Base-by-base conservation (phyloP, 1,139 yeast species). In the Blastobotrys malaysiensis region DNA sequence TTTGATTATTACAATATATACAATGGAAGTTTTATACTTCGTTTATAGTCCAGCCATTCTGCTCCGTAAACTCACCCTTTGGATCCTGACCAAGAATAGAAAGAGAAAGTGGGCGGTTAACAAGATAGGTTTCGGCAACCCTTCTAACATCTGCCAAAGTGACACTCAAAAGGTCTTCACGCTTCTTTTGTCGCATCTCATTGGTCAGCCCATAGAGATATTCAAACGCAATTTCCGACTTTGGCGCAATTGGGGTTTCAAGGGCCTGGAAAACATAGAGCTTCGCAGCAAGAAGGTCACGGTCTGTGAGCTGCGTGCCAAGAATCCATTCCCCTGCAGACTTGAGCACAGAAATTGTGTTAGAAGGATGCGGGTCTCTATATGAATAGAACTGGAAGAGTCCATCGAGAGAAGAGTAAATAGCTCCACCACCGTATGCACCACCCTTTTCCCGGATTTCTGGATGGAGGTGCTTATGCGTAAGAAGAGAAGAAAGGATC, bases 361-460 rank as follows among this genome's bases (percentile, higher is more conserved):
- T 80, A 44, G 79, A 68, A 0, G 97, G 89, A 59, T 88, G 84
- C 16, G 99, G 99, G 70, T 93, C 99, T 63, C 99, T 80, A 73
- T 93, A 93, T 0, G 97, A 89, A 71, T 86, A 95, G 72, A 80
- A 90, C 52, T 87, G 81, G 63, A 91, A 80, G 1, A 84, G 68
- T 0, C 98, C 98, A 53, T 88, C 90, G 26, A 89, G 69, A 0
- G 95, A 91, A 65, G 86, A 88, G 67, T 84, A 91, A 16, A 80
- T 75, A 14, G 96, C 86, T 1, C 99, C 99, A 11, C 97, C 98
- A 7, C 99, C 99, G 66, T 93, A 93, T 0, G 99, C 99, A 53
- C 99, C 99, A 58, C 97, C 97, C 64, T 93, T 83, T 69, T 93
- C 99, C 62, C 99, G 81, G 46, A 93, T 84, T 59, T 90, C 96